These are phyloP conservation scores for Globisporangium polare DNA, from an alignment of 352 stramenopile genomes.

Conservation along the genomic window DNA sequence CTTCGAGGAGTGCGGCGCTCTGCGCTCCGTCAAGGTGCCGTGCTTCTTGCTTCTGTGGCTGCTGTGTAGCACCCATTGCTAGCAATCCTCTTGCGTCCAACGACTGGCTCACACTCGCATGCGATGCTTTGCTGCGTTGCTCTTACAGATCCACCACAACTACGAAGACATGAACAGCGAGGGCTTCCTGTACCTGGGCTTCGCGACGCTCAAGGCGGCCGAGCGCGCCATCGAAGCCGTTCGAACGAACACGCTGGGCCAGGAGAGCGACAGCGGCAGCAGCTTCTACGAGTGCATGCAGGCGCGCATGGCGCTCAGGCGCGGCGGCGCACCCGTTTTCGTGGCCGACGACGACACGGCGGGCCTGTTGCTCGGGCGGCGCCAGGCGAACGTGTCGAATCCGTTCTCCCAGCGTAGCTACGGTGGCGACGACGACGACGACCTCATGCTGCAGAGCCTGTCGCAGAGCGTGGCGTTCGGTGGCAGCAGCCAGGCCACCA, in stretches of 20 bases:
- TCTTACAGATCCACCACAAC: slow-evolving; percentile 58
- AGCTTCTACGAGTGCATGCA: slow-evolving; percentile 32
- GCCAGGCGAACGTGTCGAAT: slow-evolving; percentile 20
- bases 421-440: slow-evolving; percentile 52
- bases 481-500: slow-evolving; percentile 15
- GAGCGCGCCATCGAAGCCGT: slow-evolving; percentile 35
- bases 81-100: neutral
- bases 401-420: slow-evolving; percentile 50
- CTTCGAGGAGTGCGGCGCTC: slow-evolving; percentile 44
- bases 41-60: neutral
- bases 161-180: slow-evolving; percentile 49
- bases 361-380: slow-evolving; percentile 52
- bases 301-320: slow-evolving; percentile 36
- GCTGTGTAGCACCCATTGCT: neutral
- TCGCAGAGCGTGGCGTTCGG: slow-evolving; percentile 52
- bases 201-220: slow-evolving; percentile 31
- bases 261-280: slow-evolving; percentile 11
- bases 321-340: slow-evolving; percentile 25
- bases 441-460: slow-evolving; percentile 72
- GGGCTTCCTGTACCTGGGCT: slow-evolving; percentile 72
- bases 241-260: slow-evolving; percentile 14
- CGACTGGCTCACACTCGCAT: neutral
- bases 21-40: slow-evolving; percentile 46
- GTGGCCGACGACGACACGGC: slow-evolving; percentile 32
- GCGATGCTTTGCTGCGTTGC: neutral